Percentiles rank a stretch among this genome's conserved stretches.
Conservation (phyloP, 495 filamentous ascomycete genomes). For the Rhizodiscina lignyota region DNA sequence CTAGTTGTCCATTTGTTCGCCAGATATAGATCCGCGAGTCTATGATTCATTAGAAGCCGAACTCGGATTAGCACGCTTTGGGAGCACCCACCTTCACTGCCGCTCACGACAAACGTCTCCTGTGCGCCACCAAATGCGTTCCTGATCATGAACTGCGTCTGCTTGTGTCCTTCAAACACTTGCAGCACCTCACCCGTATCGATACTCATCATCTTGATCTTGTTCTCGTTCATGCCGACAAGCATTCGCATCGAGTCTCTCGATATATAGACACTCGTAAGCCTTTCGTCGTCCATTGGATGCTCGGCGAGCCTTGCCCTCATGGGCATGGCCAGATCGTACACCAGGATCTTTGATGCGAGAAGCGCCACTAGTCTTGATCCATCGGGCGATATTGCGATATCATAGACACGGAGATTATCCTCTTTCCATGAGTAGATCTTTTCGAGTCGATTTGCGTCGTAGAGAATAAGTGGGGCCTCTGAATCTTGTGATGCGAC, state of each 20-base stretch:
- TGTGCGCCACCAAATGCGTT: slow-evolving; percentile 74
- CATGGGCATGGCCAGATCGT: slow-evolving; percentile 53
- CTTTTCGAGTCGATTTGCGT: slow-evolving; percentile 27
- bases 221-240: slow-evolving; percentile 61
- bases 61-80: neutral
- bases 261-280: slow-evolving; percentile 69
- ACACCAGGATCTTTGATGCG: slow-evolving; percentile 57
- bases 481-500: slow-evolving; percentile 60
- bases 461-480: slow-evolving; percentile 53
- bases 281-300: slow-evolving; percentile 36
- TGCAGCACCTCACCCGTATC: slow-evolving; percentile 54
- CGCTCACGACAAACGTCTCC: slow-evolving; percentile 79
- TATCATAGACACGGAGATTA: slow-evolving; percentile 66
- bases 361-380: slow-evolving; percentile 62
- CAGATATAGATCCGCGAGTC: slow-evolving; percentile 75
- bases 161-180: slow-evolving; percentile 55
- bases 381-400: slow-evolving; percentile 66
- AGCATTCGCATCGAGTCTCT: slow-evolving; percentile 61
- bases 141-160: slow-evolving; percentile 59
- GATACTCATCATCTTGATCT: slow-evolving; percentile 63
- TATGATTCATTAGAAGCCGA: slow-evolving; percentile 4
- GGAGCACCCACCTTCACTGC: slow-evolving; percentile 62
- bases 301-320: slow-evolving; percentile 59
- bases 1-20: slow-evolving; percentile 58
- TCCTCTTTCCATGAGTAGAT: slow-evolving; percentile 43